Evolutionary conservation across 192 early-diverging fungal species (phyloP).

Genomic region (Piromyces sp.): DNA sequence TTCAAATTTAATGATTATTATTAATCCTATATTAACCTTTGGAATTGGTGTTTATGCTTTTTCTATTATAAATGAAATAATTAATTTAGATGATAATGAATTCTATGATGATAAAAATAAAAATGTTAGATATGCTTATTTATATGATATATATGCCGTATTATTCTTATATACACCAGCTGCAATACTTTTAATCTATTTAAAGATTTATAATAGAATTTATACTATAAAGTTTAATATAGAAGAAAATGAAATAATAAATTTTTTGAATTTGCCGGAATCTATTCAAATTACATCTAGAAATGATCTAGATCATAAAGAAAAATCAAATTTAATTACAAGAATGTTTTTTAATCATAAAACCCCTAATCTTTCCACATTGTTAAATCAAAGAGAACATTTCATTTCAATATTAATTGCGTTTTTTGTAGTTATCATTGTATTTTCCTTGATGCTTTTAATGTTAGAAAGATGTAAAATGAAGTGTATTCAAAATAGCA

Average conservation of each 20-base stretch:
- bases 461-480: background rate
- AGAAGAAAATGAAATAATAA: background rate
- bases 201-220: background rate
- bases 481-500: background rate
- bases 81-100: background rate
- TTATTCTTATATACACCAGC: background rate
- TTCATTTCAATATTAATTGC: background rate
- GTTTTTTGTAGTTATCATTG: background rate
- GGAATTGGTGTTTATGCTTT: background rate
- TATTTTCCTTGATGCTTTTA: background rate
- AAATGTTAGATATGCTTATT: background rate
- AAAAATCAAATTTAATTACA: background rate
- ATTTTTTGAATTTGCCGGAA: background rate
- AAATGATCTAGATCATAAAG: background rate
- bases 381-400: background rate
- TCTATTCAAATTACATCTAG: background rate
- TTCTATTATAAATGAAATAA: too few species aligned
- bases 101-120: background rate
- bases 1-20: background rate
- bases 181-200: background rate
- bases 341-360: background rate
- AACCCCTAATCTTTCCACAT: background rate
- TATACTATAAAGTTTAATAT: background rate
- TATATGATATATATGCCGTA: background rate
- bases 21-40: background rate